Evolutionary conservation across 352 stramenopile genomes (phyloP).

Genomic region (Phytophthora crassamura): DNA sequence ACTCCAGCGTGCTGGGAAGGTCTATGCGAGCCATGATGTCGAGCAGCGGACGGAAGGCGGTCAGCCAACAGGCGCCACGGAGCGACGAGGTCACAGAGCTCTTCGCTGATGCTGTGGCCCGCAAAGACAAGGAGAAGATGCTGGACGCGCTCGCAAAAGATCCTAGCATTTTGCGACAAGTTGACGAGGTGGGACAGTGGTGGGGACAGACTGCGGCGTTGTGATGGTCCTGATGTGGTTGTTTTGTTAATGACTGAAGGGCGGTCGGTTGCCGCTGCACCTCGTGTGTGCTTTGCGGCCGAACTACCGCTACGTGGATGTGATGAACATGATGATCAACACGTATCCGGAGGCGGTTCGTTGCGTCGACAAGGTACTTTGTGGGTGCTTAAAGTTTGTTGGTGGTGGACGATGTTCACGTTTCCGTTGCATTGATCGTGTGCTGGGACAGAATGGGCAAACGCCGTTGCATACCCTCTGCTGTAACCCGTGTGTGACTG

Average conservation of each 20-base stretch:
- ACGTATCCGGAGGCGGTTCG: slow-evolving; percentile 41
- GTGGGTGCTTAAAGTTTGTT: background rate
- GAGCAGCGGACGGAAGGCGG: slow-evolving; percentile 17
- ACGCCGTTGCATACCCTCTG: slow-evolving; percentile 67
- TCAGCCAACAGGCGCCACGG: background rate
- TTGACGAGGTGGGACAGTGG: slow-evolving; percentile 28
- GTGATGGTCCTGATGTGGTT: background rate
- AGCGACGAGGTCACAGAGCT: slow-evolving; percentile 23
- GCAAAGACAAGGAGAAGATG: slow-evolving; percentile 63
- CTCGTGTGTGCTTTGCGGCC: slow-evolving; percentile 53
- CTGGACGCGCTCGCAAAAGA: slow-evolving; percentile 41
- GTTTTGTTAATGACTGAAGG: slow-evolving; percentile 23
- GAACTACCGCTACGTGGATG: slow-evolving; percentile 61
- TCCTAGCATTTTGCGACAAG: slow-evolving; percentile 37
- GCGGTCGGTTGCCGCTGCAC: slow-evolving; percentile 58
- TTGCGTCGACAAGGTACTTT: slow-evolving; percentile 49
- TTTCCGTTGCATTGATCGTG: too few species aligned
- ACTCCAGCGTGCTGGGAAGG: slow-evolving; percentile 56
- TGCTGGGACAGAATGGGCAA: slow-evolving; percentile 30
- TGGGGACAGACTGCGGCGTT: too few species aligned
- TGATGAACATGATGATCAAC: slow-evolving; percentile 61
- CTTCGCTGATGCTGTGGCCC: slow-evolving; percentile 46
- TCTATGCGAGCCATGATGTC: slow-evolving; percentile 68
- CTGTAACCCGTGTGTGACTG: slow-evolving; percentile 52
- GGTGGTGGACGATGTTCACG: background rate